These are phyloP conservation scores for Diplodia sapinea DNA, from an alignment of 2,329 filamentous ascomycete genomes.

Conservation along the genomic window DNA sequence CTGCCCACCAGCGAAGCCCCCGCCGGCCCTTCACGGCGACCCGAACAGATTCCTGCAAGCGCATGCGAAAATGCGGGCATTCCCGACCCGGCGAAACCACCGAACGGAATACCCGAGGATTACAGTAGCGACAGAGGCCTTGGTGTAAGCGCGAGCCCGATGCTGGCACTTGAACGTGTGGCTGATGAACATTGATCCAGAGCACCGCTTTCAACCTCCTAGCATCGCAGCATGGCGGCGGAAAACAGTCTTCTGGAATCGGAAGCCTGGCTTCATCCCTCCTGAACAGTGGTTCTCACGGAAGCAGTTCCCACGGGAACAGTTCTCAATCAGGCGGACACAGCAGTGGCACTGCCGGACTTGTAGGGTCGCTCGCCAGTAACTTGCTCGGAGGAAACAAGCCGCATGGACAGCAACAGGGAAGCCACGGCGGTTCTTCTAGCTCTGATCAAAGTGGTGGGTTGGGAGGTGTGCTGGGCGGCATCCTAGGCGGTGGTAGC, in stretches of 20 bases:
- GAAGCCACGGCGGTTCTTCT: conserved; percentile 35
- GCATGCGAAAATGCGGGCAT: conserved; percentile 16
- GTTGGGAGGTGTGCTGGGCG: conserved; percentile 42
- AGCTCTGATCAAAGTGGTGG: conserved; percentile 33
- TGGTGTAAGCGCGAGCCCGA: conserved; percentile 28
- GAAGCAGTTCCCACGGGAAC: conserved; percentile 13
- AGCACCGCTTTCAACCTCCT: conserved; percentile 31
- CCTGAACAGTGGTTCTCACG: conserved; percentile 27
- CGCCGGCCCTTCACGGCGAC: conserved; percentile 24
- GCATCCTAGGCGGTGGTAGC: conserved; percentile 42
- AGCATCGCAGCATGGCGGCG: conserved; percentile 23
- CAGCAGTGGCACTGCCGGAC: conserved; percentile 37
- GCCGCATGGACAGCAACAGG: conserved; percentile 48
- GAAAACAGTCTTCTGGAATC: conserved; percentile 30
- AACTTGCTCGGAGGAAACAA: conserved; percentile 48
- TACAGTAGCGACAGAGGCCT: conserved; percentile 31
- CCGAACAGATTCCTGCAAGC: conserved; percentile 26
- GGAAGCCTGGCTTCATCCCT: conserved; percentile 31
- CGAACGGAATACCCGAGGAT: conserved; percentile 27
- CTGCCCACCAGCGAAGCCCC: conserved; percentile 58
- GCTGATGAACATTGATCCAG: conserved; percentile 19
- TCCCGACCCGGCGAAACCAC: conserved; percentile 12
- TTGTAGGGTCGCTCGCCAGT: conserved; percentile 63
- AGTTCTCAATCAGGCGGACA: conserved; percentile 19
- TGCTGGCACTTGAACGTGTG: background rate